Conservation (phyloP, 169 alveolate species). For the Eimeria acervulina region DNA sequence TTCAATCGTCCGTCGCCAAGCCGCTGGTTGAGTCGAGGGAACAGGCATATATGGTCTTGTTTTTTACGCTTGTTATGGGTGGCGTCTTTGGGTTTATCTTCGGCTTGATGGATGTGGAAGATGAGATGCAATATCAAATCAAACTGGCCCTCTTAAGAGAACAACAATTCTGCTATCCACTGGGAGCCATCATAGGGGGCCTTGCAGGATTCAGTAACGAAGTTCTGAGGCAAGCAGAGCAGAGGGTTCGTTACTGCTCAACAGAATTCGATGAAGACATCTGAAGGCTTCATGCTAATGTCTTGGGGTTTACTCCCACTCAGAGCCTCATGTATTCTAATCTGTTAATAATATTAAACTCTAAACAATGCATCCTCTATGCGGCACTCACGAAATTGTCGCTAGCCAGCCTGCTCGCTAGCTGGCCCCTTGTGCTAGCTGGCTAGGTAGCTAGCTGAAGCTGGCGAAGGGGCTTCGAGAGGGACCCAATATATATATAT, state of each 20-base stretch:
- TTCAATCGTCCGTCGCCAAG: conserved; percentile 91
- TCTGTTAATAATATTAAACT: too few species aligned
- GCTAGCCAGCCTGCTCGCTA: conserved; percentile 4
- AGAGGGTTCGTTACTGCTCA: conserved; percentile 87
- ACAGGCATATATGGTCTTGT: conserved; percentile 93
- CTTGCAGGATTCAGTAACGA: conserved; percentile 87
- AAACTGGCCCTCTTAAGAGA: conserved; percentile 95
- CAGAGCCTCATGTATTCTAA: too few species aligned
- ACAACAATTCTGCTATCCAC: conserved; percentile 95
- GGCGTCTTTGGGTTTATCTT: conserved; percentile 96
- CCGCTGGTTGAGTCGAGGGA: conserved; percentile 94
- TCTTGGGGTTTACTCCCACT: too few species aligned
- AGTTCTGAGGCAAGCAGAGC: conserved; percentile 90
- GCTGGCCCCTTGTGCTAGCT: neutral
- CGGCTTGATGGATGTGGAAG: conserved; percentile 96
- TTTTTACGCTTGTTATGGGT: conserved; percentile 95
- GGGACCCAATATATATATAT: neutral
- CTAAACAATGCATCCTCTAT: neutral
- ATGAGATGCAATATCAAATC: conserved; percentile 92
- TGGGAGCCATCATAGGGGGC: conserved; percentile 96
- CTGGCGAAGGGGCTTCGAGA: neutral
- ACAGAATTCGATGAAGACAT: conserved; percentile 93
- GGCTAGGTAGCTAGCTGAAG: neutral
- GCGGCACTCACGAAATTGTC: too few species aligned
- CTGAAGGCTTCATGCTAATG: too few species aligned